A percentile compares a stretch with the other conserved stretches of the same genome.
Conservation (phyloP, 2,329 filamentous ascomycete genomes). For the Colletotrichum agaves region DNA sequence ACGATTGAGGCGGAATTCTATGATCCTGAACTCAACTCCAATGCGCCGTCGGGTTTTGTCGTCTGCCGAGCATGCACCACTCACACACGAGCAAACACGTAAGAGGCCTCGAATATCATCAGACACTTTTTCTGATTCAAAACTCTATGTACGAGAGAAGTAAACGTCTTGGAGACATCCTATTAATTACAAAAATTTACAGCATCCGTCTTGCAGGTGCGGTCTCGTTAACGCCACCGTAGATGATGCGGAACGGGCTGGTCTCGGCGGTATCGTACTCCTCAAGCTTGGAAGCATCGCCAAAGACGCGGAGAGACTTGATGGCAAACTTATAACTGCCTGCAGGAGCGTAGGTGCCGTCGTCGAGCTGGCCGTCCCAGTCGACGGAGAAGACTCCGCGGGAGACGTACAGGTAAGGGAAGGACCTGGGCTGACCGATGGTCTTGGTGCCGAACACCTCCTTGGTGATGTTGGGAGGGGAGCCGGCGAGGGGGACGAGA, state of each 20-base stretch:
- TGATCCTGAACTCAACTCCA: no score
- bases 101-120: not conserved
- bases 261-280: conserved; percentile 61
- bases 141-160: conserved; percentile 22
- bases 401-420: conserved; percentile 49
- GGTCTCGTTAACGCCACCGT: conserved; percentile 41
- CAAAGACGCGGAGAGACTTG: conserved; percentile 62
- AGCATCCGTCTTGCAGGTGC: conserved; percentile 13
- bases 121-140: conserved; percentile 15
- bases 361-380: conserved; percentile 60
- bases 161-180: conserved; percentile 1
- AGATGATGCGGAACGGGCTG: conserved; percentile 56
- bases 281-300: conserved; percentile 52
- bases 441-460: conserved; percentile 52
- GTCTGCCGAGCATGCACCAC: no score
- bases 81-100: no score
- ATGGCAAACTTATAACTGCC: conserved; percentile 62
- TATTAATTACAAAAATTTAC: not conserved
- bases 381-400: conserved; percentile 44
- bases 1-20: no score
- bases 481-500: conserved; percentile 52
- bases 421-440: conserved; percentile 55
- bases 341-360: conserved; percentile 58
- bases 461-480: conserved; percentile 43
- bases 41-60: no score